Evolutionary conservation across 768 basidiomycete species (phyloP).

Genomic region (Leucocoprinus birnbaumii): DNA sequence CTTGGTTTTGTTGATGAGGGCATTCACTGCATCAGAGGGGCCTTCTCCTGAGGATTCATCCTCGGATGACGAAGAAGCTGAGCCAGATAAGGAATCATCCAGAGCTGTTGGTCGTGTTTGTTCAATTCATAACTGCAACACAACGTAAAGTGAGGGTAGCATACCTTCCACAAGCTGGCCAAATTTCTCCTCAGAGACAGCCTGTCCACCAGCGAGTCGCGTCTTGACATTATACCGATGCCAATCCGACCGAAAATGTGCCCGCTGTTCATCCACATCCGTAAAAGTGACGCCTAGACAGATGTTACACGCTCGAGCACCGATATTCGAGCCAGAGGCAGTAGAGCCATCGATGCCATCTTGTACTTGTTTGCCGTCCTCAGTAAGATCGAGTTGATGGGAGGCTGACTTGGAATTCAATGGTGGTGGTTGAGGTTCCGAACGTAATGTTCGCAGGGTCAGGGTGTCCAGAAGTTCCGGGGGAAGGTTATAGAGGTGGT

Average conservation of each 20-base stretch:
- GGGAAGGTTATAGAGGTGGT: conserved; percentile 75
- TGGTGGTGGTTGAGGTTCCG: conserved; percentile 31
- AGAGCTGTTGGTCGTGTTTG: conserved; percentile 44
- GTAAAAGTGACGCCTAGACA: conserved; percentile 68
- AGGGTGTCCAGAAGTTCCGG: conserved; percentile 65
- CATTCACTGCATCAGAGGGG: conserved; percentile 63
- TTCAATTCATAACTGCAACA: background rate
- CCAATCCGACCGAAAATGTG: conserved; percentile 94
- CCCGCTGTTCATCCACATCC: conserved; percentile 78
- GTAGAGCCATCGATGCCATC: conserved; percentile 19
- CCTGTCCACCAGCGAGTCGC: conserved; percentile 57
- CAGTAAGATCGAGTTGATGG: background rate
- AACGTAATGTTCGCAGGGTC: conserved; percentile 59
- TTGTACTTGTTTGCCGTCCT: background rate
- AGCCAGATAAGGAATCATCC: conserved; percentile 90
- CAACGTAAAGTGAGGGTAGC: conserved; percentile 14
- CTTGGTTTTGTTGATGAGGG: conserved; percentile 63
- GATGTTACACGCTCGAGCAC: conserved; percentile 63
- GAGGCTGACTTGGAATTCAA: conserved; percentile 28
- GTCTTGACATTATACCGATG: conserved; percentile 96
- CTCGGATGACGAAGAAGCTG: conserved; percentile 69
- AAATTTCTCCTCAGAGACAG: conserved; percentile 72
- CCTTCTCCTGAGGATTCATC: conserved; percentile 35
- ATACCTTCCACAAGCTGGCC: conserved; percentile 78
- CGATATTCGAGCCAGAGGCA: conserved; percentile 28